Base-by-base conservation (phyloP, 768 basidiomycete species). In the Termitomyces sp. region DNA sequence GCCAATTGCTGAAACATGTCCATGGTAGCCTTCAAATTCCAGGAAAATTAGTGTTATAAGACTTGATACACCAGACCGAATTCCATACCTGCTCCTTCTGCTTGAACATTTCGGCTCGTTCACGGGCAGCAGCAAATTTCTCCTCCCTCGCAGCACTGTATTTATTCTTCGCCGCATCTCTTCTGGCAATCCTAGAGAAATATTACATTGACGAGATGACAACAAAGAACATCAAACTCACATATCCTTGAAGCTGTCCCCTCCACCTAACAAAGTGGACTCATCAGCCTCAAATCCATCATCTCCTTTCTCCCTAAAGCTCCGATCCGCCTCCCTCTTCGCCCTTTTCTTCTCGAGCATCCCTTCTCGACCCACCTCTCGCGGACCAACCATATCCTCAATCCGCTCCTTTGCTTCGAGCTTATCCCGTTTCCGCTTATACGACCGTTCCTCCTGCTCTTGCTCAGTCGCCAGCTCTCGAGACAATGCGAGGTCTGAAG, bases 1-100 rank as follows among this genome's bases (percentile, higher is more conserved):
- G 60, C 95, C 70, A 96, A 76, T 65, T 89, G 86, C 74, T 91
- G 91, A 74, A 97, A 94, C 94, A 95, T 96, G 60, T 93, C 93
- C 93, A 98, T 98, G 0, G 94, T 97, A 18, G 87, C 91, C 79
- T 81, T 46, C 4, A 33, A n/a, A 52, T 38, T 28, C 1, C 28
- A 55, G 11, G 13, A 6, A 45, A 7, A 51, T 50, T 39, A 58
- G 28, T 45, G 35, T 49, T 32, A 20, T 7, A n/a, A 42, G 2
- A 33, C 28, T 42, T 13, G 1, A 32, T n/a, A 42, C 12, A 4
- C 28, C 13, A 20, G 12, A 42, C n/a, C 28, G 9, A 32, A 55
- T n/a, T 42, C 6, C 59, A n/a, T 44, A 77, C 79, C 71, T 87
- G 88, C 68, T 97, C 94, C 70, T 92, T 95, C 69, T 90, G 87